Conservation (phyloP, 2,329 filamentous ascomycete species). For the Xylaria sp. region DNA sequence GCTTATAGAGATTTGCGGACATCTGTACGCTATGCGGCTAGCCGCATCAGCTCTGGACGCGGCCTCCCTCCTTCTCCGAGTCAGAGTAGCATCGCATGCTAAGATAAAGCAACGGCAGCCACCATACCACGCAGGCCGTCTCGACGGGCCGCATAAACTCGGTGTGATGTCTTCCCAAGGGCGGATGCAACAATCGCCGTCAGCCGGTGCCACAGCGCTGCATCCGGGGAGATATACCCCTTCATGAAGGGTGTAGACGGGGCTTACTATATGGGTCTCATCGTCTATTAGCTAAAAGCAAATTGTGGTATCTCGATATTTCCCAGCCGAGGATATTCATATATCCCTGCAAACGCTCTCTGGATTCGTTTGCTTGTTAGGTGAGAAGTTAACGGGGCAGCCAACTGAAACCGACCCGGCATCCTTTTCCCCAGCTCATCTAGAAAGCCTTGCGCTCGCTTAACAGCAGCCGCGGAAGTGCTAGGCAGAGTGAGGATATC, state of each 20-base stretch:
- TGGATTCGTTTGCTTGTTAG: neutral
- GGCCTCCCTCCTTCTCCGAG: neutral
- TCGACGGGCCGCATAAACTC: slow-evolving; percentile 82
- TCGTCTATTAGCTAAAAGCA: neutral
- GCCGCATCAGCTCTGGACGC: neutral
- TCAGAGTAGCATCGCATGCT: neutral
- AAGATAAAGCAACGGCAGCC: slow-evolving; percentile 51
- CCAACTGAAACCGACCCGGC: neutral
- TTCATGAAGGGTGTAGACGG: neutral
- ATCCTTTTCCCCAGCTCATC: neutral
- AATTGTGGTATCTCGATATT: neutral
- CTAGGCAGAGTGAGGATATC: neutral
- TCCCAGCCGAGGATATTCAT: neutral
- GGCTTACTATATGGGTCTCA: neutral
- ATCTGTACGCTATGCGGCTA: neutral
- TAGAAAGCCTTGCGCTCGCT: neutral
- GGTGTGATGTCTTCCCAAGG: slow-evolving; percentile 93
- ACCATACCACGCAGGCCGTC: slow-evolving; percentile 76
- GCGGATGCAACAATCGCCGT: slow-evolving; percentile 81
- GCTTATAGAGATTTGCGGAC: neutral
- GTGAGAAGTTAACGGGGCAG: too few relatives aligned
- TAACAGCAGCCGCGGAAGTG: neutral
- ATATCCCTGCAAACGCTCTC: neutral
- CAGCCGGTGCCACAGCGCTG: slow-evolving; percentile 81
- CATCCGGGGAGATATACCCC: slow-evolving; percentile 71